Evolutionary conservation across 2,329 filamentous ascomycete species (phyloP), one percentile per base, ranked within the genome.

Genomic region (Ceratocystis destructans): DNA sequence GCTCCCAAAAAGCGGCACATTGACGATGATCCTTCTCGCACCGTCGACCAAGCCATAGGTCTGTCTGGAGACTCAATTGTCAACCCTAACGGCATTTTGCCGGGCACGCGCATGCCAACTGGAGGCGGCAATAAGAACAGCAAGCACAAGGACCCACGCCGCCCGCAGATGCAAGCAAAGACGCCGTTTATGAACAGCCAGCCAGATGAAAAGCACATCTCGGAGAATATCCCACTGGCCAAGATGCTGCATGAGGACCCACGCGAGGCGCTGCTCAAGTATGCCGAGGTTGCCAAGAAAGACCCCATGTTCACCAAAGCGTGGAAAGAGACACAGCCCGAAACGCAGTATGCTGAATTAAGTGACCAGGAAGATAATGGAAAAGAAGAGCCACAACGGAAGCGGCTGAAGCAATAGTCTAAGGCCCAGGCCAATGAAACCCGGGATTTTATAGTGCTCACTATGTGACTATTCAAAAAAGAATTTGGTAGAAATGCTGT

Each of bases 191-290:
- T 89, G 71, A 94, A 95, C 75, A 89, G 82, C 68, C 89, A 94
- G 72, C 92, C 93, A 0, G 92, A 97, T 74, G 89, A 93, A 74
- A 87, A 88, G 72, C 90, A 95, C 74, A 90, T 99, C 69, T 87
- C 87, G 71, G 85, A 93, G 73, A 89, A 89, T 70, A 96, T 97
- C 64, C 90, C 92, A 33, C 53, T 46, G 22, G 61, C 61, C 69
- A 87, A 85, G 69, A 96, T 99, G 90, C 82, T 96, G 61, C 92
- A 99, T 75, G 94, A 99, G 75, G 94, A 99, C 77, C 94, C 94
- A 0, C 81, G 94, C 69, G 94, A 96, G 76, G 94, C 94, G 59
- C 78, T 99, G 72, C 78, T 99, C 68, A 96, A 95, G 78, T 99
- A 97, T 79, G 93, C 91, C 46, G 90, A 96, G 66, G 87, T 95